phyloP scores from a whole-genome alignment of 225 moss, liverwort and hornwort genomes.

The Polytrichum commune region DNA sequence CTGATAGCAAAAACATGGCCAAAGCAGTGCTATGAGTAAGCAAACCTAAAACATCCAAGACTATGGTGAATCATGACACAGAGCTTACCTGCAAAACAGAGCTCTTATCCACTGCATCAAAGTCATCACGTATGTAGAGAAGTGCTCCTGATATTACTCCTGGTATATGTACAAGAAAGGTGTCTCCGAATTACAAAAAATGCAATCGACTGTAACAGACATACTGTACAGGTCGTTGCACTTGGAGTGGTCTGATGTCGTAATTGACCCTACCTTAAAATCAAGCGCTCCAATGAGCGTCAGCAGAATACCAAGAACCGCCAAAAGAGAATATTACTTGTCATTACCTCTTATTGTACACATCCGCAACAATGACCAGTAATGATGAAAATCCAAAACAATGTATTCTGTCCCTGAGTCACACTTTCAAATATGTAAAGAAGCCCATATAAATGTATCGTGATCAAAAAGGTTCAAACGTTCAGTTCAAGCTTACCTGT shows the following conservation, averaged over 20 bases:
- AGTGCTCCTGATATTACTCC: conserved; percentile 96
- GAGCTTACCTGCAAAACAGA: conserved; percentile 61
- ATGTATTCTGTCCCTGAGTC: not conserved
- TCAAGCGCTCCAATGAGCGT: not conserved
- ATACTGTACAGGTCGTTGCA: no score
- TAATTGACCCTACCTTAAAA: no score
- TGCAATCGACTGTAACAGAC: no score
- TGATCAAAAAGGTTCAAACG: not conserved
- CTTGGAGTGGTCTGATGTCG: no score
- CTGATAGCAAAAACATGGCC: not conserved
- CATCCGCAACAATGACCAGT: no score
- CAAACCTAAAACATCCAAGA: no score
- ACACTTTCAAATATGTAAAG: not conserved
- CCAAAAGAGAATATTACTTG: not conserved
- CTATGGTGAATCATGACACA: no score
- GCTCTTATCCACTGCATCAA: conserved; percentile 63
- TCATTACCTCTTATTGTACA: no score
- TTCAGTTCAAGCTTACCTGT: conserved; percentile 50
- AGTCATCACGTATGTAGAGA: conserved; percentile 94
- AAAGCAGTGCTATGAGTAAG: no score
- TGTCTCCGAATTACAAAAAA: no score
- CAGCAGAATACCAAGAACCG: not conserved
- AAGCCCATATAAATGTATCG: not conserved
- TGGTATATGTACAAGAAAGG: conserved; percentile 11
- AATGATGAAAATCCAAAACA: not conserved